A percentile compares a stretch with the other conserved stretches of the same genome.
Evolutionary conservation across 164 flowering plant genomes (phyloP).

Genomic region (Sedum album): DNA sequence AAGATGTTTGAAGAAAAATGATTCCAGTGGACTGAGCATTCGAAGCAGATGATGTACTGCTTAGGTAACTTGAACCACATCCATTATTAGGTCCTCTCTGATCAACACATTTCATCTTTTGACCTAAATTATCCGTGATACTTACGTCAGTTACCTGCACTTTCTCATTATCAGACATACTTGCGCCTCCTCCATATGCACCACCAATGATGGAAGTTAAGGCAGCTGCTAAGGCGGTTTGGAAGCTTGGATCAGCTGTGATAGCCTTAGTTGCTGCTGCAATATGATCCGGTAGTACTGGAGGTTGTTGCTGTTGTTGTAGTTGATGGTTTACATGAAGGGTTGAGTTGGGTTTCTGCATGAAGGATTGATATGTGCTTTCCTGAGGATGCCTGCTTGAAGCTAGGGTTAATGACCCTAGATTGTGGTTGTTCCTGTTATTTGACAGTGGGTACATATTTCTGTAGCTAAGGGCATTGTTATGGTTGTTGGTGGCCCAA

Average conservation of each 20-base stretch:
- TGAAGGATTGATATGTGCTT: conserved; percentile 32
- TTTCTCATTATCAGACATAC: not conserved
- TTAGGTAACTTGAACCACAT: conserved; percentile 41
- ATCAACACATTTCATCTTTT: conserved; percentile 4
- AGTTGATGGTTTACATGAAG: conserved; percentile 12
- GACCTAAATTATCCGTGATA: conserved; percentile 5
- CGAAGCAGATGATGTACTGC: conserved; percentile 24
- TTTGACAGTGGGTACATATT: conserved; percentile 18
- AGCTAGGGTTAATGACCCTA: conserved; percentile 23
- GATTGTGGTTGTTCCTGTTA: conserved; percentile 18
- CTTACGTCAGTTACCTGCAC: conserved; percentile 1
- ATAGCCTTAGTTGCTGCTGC: conserved; percentile 83
- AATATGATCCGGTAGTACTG: conserved; percentile 13
- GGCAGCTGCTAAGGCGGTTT: conserved; percentile 69
- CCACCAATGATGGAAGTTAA: conserved; percentile 56
- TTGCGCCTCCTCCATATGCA: not conserved
- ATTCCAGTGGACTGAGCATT: conserved; percentile 33
- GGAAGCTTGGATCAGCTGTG: conserved; percentile 76
- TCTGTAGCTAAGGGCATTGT: conserved; percentile 27
- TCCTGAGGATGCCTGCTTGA: conserved; percentile 25
- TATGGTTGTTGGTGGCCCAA: conserved; percentile 9
- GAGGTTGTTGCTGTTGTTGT: conserved; percentile 5
- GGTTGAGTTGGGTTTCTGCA: conserved; percentile 24
- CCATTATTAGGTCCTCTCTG: not conserved
- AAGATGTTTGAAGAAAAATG: conserved; percentile 27